Evolutionary conservation across 768 basidiomycete genomes (phyloP).

Genomic region (Galerina sulciceps): DNA sequence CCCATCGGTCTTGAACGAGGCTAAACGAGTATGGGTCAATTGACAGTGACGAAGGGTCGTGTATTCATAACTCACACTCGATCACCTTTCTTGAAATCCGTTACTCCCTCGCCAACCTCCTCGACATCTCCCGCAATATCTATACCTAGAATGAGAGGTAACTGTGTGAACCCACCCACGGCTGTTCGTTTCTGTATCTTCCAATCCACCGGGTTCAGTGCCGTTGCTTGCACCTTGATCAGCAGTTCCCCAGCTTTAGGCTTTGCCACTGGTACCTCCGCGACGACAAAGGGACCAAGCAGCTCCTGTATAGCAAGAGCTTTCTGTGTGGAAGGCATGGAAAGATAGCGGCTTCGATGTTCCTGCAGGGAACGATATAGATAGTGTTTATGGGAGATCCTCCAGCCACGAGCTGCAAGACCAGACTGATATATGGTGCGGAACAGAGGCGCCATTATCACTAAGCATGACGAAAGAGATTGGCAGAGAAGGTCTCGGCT

Average conservation of each 20-base stretch:
- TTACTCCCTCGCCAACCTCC: constrained; percentile 53
- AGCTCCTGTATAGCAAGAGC: constrained; percentile 23
- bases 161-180: constrained; percentile 35
- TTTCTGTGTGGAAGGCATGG: constrained; percentile 25
- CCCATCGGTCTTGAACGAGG: constrained; percentile 36
- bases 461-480: too few species aligned
- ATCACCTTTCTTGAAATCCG: constrained; percentile 51
- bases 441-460: too few species aligned
- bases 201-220: constrained; percentile 57
- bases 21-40: constrained; percentile 30
- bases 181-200: constrained; percentile 47
- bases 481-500: too few species aligned
- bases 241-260: constrained; percentile 45
- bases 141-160: constrained; percentile 48
- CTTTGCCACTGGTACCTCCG: constrained; percentile 15
- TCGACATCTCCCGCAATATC: constrained; percentile 57
- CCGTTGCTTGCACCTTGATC: constrained; percentile 40
- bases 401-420: too few species aligned
- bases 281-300: constrained; percentile 22
- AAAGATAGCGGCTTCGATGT: too few species aligned
- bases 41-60: background rate
- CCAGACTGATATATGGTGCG: too few species aligned
- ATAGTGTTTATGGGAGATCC: too few species aligned
- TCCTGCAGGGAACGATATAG: too few species aligned
- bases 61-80: constrained; percentile 43